A percentile compares a stretch with the other conserved stretches of the same genome.
Evolutionary conservation across 2,329 filamentous ascomycete genomes (phyloP).

Genomic region (Bimuria novae-zelandiae): DNA sequence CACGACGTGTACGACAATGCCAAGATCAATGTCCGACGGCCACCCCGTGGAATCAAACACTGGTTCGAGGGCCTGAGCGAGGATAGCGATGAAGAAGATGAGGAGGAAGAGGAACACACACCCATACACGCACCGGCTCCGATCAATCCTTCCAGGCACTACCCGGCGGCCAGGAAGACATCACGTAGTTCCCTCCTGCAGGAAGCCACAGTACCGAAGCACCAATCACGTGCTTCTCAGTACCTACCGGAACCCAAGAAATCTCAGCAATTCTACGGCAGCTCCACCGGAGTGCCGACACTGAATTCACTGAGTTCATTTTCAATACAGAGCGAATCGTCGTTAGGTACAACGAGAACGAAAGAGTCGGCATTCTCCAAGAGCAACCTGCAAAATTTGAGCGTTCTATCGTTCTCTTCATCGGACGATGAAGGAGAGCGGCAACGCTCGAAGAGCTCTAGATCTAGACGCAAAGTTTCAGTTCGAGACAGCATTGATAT

Average conservation of each 20-base stretch:
- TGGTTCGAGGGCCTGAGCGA: conserved; percentile 56
- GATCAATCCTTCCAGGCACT: conserved; percentile 12
- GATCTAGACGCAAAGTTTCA: conserved; percentile 14
- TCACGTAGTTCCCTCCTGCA: conserved; percentile 25
- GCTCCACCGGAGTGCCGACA: conserved; percentile 25
- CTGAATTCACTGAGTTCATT: conserved; percentile 37
- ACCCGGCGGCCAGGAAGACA: conserved; percentile 22
- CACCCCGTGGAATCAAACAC: conserved; percentile 55
- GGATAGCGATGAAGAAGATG: conserved; percentile 41
- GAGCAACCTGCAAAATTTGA: conserved; percentile 44
- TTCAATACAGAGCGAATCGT: conserved; percentile 33
- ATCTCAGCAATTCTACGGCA: conserved; percentile 28
- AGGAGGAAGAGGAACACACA: conserved; percentile 22
- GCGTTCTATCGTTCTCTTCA: conserved; percentile 47
- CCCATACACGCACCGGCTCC: conserved; percentile 21
- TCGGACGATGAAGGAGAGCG: conserved; percentile 45
- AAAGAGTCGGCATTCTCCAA: conserved; percentile 40
- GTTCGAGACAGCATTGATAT: conserved; percentile 44
- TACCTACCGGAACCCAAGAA: conserved; percentile 18
- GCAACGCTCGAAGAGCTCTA: conserved; percentile 8
- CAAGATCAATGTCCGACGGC: conserved; percentile 53
- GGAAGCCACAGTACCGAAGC: conserved; percentile 5
- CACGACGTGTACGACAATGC: conserved; percentile 51
- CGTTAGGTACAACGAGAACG: conserved; percentile 34
- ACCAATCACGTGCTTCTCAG: conserved; percentile 22